These are phyloP conservation scores for Dothistroma pini DNA, from an alignment of 2,329 filamentous ascomycete genomes.

Conservation along the genomic window DNA sequence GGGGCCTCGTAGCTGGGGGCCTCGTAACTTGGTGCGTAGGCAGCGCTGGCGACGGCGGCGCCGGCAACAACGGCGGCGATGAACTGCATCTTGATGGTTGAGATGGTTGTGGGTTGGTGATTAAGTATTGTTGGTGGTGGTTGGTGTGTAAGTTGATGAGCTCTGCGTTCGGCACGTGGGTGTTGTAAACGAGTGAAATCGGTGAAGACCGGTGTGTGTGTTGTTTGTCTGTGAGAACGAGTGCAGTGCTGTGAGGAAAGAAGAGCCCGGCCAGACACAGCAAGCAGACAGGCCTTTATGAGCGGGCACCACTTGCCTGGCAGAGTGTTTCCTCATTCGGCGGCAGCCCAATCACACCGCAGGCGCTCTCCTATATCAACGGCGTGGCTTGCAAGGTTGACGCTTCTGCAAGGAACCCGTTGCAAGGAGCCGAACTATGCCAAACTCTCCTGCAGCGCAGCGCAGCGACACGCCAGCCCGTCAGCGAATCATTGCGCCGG, in stretches of 20 bases:
- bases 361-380: background rate
- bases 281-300: background rate
- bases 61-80: slow-evolving; percentile 18
- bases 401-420: slow-evolving; percentile 5
- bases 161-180: slow-evolving; percentile 9
- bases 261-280: background rate
- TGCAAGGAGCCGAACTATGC: background rate
- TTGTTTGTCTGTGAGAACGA: slow-evolving; percentile 8
- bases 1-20: background rate
- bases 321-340: background rate
- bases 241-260: slow-evolving; percentile 8
- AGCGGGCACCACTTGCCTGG: background rate
- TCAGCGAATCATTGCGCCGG: background rate
- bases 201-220: slow-evolving; percentile 11
- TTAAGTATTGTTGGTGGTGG: background rate
- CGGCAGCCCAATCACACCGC: background rate
- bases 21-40: background rate
- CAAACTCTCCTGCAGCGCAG: background rate
- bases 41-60: slow-evolving; percentile 18
- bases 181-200: slow-evolving; percentile 18
- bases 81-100: slow-evolving; percentile 23
- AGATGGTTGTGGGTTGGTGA: slow-evolving; percentile 3
- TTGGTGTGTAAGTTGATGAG: slow-evolving; percentile 4
- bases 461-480: background rate
- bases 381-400: background rate